A percentile compares a stretch with the other conserved stretches of the same genome.
Conservation (phyloP, 345 rosid genomes). For the Salix arbutifolia region DNA sequence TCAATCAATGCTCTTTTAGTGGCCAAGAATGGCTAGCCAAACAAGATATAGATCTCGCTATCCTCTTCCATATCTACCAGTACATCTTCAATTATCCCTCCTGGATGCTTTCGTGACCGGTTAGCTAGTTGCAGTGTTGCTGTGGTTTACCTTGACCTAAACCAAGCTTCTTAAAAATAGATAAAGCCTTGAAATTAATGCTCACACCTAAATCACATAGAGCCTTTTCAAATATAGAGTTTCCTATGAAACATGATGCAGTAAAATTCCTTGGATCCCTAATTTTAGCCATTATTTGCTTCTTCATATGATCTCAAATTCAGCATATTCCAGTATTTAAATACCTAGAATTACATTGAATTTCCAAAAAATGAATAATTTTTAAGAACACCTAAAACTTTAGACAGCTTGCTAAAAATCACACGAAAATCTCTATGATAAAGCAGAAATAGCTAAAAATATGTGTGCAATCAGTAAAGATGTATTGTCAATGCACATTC, state of each 20-base stretch:
- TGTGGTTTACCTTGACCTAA: not conserved
- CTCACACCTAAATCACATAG: not conserved
- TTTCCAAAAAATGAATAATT: too few species aligned
- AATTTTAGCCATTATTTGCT: not conserved
- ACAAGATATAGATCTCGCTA: not conserved
- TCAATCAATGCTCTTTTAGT: not conserved
- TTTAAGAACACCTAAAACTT: too few species aligned
- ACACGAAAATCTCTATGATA: too few species aligned
- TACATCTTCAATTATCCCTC: not conserved
- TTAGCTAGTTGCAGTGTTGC: not conserved
- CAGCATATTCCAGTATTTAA: too few species aligned
- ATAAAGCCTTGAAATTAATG: not conserved
- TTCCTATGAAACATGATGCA: not conserved
- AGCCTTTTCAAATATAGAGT: not conserved
- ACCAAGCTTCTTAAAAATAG: not conserved
- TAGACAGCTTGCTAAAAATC: too few species aligned
- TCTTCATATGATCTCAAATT: too few species aligned
- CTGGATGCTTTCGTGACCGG: not conserved
- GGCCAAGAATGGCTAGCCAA: not conserved
- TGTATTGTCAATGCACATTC: too few species aligned
- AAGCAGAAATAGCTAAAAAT: too few species aligned
- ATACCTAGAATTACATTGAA: too few species aligned
- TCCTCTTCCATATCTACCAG: not conserved
- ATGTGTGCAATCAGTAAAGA: too few species aligned
- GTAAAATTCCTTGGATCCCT: not conserved